phyloP scores from a whole-genome alignment of 345 rosid species.

The Streptanthus diversifolius region DNA sequence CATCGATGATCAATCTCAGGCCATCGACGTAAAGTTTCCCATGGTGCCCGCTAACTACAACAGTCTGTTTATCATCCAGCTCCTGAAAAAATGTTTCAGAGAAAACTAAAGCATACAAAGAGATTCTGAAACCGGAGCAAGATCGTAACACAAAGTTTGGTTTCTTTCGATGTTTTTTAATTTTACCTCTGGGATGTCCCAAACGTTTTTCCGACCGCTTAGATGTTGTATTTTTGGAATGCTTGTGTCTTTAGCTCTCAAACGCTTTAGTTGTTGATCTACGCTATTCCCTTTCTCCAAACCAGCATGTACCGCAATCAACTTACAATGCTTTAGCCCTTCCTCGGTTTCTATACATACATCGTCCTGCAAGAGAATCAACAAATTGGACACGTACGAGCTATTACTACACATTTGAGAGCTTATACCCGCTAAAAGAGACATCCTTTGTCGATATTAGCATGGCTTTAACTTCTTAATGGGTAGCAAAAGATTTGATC shows the following conservation, averaged over 20 bases:
- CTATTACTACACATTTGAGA: neutral
- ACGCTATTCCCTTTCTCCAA: slow-evolving; percentile 59
- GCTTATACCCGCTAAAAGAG: neutral
- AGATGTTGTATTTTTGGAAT: slow-evolving; percentile 62
- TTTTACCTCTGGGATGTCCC: slow-evolving; percentile 87
- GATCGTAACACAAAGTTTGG: neutral
- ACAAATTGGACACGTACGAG: neutral
- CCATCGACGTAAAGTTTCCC: slow-evolving; percentile 78
- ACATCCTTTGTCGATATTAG: neutral
- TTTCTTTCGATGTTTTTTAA: neutral
- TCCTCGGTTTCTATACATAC: slow-evolving; percentile 55
- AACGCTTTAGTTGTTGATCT: slow-evolving; percentile 51
- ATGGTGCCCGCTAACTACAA: slow-evolving; percentile 80
- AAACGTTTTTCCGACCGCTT: slow-evolving; percentile 69
- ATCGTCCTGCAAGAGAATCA: slow-evolving; percentile 48
- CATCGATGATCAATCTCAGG: slow-evolving; percentile 74
- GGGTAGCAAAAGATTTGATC: neutral
- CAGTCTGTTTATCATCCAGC: slow-evolving; percentile 41
- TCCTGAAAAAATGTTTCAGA: slow-evolving; percentile 3
- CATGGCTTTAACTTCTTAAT: neutral
- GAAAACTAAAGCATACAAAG: neutral
- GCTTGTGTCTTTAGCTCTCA: slow-evolving; percentile 62
- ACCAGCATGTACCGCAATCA: slow-evolving; percentile 87
- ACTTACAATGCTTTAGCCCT: slow-evolving; percentile 55
- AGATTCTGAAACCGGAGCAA: neutral